phyloP scores from a whole-genome alignment of 1,284 basidiomycete genomes.

The Sutorius eximius region DNA sequence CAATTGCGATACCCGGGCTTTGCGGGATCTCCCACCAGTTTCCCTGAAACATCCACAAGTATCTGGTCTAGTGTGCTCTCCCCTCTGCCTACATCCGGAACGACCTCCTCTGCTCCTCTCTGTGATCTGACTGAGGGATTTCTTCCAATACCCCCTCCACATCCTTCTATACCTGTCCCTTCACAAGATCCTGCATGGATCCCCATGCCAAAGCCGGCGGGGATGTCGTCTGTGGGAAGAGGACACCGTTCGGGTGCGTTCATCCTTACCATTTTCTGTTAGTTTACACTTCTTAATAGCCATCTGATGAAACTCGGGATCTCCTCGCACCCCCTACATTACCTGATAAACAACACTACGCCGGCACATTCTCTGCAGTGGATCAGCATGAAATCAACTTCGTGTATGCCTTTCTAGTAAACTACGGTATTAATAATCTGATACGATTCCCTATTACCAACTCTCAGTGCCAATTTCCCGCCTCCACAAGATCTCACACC shows the following conservation, averaged over 20 bases:
- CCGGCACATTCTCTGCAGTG: too few relatives aligned
- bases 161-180: not conserved
- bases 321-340: too few relatives aligned
- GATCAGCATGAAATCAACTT: too few relatives aligned
- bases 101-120: conserved; percentile 9
- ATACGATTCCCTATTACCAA: not conserved
- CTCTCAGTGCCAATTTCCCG: not conserved
- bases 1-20: conserved; percentile 26
- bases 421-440: too few relatives aligned
- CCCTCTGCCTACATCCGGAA: conserved; percentile 16
- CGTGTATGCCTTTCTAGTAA: too few relatives aligned
- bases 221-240: conserved; percentile 1
- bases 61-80: conserved; percentile 17
- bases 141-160: conserved; percentile 14
- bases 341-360: too few relatives aligned
- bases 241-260: conserved; percentile 3
- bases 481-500: not conserved
- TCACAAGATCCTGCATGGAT: conserved; percentile 24
- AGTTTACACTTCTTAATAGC: too few relatives aligned
- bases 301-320: too few relatives aligned
- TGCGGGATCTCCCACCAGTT: conserved; percentile 15
- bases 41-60: conserved; percentile 9
- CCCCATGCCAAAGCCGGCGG: conserved; percentile 10
- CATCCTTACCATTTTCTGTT: too few relatives aligned
- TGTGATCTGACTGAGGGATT: conserved; percentile 18